phyloP scores from a whole-genome alignment of 129 eudicot genomes.

The Pulicaria dysenterica region DNA sequence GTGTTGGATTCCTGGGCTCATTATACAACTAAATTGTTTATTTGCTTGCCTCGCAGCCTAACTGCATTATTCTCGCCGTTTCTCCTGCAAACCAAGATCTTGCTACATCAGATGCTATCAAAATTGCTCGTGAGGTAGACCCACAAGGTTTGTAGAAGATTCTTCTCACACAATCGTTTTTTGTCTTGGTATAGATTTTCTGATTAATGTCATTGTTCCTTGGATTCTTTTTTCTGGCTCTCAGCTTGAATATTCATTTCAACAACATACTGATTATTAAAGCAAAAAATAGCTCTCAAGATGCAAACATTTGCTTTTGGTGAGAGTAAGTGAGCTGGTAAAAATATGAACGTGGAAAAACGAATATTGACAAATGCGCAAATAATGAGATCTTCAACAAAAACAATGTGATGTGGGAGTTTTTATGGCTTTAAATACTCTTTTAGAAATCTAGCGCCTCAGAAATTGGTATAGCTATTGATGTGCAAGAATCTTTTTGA shows the following conservation, averaged over 20 bases:
- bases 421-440: neutral
- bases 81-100: slow-evolving; percentile 99
- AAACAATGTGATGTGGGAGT: neutral
- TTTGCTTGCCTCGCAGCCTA: slow-evolving; percentile 72
- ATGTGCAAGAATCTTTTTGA: neutral
- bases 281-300: neutral
- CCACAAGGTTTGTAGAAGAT: slow-evolving; percentile 69
- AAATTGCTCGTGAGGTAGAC: slow-evolving; percentile 97
- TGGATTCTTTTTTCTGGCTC: neutral
- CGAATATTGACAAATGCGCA: neutral
- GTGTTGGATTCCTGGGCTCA: slow-evolving; percentile 23
- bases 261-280: neutral
- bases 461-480: neutral
- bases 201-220: neutral
- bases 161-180: slow-evolving; percentile 2
- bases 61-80: slow-evolving; percentile 93
- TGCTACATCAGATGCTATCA: slow-evolving; percentile 97
- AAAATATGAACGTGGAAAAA: neutral
- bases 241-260: neutral
- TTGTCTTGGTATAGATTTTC: neutral
- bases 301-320: neutral
- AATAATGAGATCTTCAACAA: neutral
- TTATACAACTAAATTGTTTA: no score
- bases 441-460: neutral
- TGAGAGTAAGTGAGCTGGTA: neutral